Evolutionary conservation across 2,329 filamentous ascomycete species (phyloP), one percentile per base, ranked within the genome.

Genomic region (Diaporthe amygdali): DNA sequence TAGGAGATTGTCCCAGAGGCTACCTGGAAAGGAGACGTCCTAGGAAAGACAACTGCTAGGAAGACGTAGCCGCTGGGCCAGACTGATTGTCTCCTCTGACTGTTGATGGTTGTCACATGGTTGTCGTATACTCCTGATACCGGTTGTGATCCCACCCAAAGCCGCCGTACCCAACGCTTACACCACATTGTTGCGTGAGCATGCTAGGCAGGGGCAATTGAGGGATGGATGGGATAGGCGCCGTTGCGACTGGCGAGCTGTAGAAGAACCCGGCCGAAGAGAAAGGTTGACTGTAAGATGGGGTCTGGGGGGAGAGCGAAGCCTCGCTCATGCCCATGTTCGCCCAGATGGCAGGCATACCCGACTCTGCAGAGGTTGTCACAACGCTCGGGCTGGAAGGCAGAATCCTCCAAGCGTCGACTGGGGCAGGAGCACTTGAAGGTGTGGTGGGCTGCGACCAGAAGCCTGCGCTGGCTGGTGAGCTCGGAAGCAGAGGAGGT

Each of bases 341-440:
- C 73, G 92, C 89, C 95, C 95, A 98, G 81, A 96, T 89, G 20
- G 44, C 59, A 66, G 91, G 89, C 71, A 90, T 88, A 77, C 64
- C 78, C 46, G 91, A 92, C 79, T 96, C 94, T 79, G 88, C 88
- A 68, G 92, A 92, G 8, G 82, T 84, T 41, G 93, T 92, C 49
- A 93, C 90, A 66, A 94, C 90, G 81, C 91, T 94, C 66, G 95
- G 94, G 78, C 94, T 97, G 68, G 96, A 98, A 56, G 95, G 93
- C 69, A 98, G 86, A 76, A 98, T 91, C 81, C 93, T 94, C 96
- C 96, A 98, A 70, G 94, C 88, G 73, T 98, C 95, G 72, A 97
- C 90, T 2, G 92, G 90, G 7, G 90, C 89, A 52, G 93, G 88
- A 74, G 94, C 84, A 51, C 88, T 88, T 69, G 90, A 87, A 70